A percentile compares a stretch with the other conserved stretches of the same genome.
Conservation (phyloP, 2,329 filamentous ascomycete species). For the Fusarium coffeatum region DNA sequence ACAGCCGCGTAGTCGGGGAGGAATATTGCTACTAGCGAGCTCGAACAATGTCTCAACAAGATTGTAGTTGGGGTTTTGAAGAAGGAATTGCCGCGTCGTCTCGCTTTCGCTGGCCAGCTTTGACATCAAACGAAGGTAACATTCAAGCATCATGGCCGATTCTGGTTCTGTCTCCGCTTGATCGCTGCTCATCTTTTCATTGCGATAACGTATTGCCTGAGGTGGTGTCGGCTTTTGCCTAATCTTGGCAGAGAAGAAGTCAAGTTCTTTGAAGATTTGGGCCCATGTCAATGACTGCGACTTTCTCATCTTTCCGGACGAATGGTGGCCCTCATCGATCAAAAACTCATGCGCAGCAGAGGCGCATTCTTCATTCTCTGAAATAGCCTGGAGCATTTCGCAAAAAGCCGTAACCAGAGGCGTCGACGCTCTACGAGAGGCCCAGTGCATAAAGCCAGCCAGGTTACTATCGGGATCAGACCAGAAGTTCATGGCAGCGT, state of each 20-base stretch:
- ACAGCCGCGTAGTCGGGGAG: slow-evolving; percentile 81
- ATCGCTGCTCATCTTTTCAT: slow-evolving; percentile 70
- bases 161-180: slow-evolving; percentile 87
- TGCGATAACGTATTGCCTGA: slow-evolving; percentile 59
- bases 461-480: slow-evolving; percentile 91
- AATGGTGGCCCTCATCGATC: slow-evolving; percentile 81
- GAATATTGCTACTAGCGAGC: slow-evolving; percentile 80
- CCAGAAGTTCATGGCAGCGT: slow-evolving; percentile 92
- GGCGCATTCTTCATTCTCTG: slow-evolving; percentile 84
- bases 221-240: slow-evolving; percentile 72
- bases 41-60: slow-evolving; percentile 81
- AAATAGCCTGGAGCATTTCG: slow-evolving; percentile 92
- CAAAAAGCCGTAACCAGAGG: slow-evolving; percentile 97
- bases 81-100: slow-evolving; percentile 77
- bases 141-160: slow-evolving; percentile 95
- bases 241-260: slow-evolving; percentile 83
- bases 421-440: slow-evolving; percentile 93
- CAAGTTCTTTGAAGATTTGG: slow-evolving; percentile 91
- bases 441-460: slow-evolving; percentile 95
- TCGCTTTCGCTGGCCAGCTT: slow-evolving; percentile 82
- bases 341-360: slow-evolving; percentile 89
- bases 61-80: slow-evolving; percentile 72
- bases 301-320: slow-evolving; percentile 81
- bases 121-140: slow-evolving; percentile 87
- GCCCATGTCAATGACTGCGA: slow-evolving; percentile 90